Evolutionary conservation across 352 stramenopile species (phyloP).

Genomic region (Globisporangium iwayamae): DNA sequence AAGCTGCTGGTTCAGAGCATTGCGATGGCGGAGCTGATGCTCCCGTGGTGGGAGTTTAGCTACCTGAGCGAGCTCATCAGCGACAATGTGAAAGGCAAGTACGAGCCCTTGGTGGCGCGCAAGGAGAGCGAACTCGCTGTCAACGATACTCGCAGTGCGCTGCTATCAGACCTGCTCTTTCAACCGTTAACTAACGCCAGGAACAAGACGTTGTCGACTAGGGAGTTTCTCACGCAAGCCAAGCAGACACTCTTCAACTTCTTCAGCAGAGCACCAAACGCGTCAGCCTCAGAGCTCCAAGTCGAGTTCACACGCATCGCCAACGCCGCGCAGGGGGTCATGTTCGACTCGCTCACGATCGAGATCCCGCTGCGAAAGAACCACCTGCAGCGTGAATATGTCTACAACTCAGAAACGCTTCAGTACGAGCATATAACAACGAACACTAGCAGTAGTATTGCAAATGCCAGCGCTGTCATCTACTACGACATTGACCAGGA

Average conservation of each 20-base stretch:
- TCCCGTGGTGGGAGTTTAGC: slow-evolving; percentile 5
- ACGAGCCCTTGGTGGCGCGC: no score
- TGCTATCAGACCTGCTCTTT: not conserved
- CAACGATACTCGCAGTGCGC: not conserved
- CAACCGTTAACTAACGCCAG: no score
- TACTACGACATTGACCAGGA: slow-evolving; percentile 7
- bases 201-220: not conserved
- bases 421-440: not conserved
- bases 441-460: not conserved
- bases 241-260: slow-evolving; percentile 10
- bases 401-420: not conserved
- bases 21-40: slow-evolving; percentile 1
- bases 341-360: slow-evolving; percentile 9
- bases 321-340: not conserved
- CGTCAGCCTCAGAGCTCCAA: slow-evolving; percentile 1
- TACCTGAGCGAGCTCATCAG: not conserved
- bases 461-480: not conserved
- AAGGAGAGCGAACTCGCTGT: not conserved
- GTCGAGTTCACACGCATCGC: slow-evolving; percentile 10
- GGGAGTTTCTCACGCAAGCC: not conserved
- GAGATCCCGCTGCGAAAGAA: slow-evolving; percentile 7
- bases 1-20: slow-evolving; percentile 5
- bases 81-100: slow-evolving; percentile 1
- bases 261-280: slow-evolving; percentile 6
- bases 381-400: slow-evolving; percentile 2